Evolutionary conservation across 192 early-diverging fungal species (phyloP).

Genomic region (Dissophora globulifera): DNA sequence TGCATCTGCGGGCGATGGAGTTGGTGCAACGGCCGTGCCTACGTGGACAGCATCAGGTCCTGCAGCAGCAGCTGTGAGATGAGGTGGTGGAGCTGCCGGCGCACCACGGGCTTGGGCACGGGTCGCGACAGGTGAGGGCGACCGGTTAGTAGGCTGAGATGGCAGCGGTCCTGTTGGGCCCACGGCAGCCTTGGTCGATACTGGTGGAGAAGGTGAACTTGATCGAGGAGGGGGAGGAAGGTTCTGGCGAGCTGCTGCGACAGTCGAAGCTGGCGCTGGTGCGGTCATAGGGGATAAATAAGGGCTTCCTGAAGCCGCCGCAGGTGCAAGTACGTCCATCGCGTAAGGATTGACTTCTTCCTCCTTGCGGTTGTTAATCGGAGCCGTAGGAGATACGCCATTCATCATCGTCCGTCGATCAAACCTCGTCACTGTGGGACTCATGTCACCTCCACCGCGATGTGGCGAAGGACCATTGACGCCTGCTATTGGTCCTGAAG

Average conservation of each 20-base stretch:
- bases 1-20: constrained; percentile 1
- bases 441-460: not conserved
- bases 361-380: not conserved
- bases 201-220: not conserved
- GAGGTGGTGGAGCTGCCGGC: constrained; percentile 2
- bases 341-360: constrained; percentile 30
- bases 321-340: constrained; percentile 6
- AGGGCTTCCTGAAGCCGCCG: not conserved
- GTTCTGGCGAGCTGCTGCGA: constrained; percentile 2
- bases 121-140: constrained; percentile 18
- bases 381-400: not conserved
- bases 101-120: not conserved
- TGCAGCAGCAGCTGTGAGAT: not conserved
- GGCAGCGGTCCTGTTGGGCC: not conserved
- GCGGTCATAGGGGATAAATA: not conserved
- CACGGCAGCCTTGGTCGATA: not conserved
- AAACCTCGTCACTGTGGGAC: constrained; percentile 2
- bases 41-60: too few species aligned
- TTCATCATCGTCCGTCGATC: constrained; percentile 27
- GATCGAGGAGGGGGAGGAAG: not conserved
- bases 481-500: too few species aligned
- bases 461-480: too few species aligned
- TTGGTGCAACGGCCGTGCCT: not conserved
- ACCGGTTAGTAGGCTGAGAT: constrained; percentile 3
- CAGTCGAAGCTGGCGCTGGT: constrained; percentile 6